Evolutionary conservation across 192 early-diverging fungal species (phyloP).

Genomic region (Mortierella alpina): DNA sequence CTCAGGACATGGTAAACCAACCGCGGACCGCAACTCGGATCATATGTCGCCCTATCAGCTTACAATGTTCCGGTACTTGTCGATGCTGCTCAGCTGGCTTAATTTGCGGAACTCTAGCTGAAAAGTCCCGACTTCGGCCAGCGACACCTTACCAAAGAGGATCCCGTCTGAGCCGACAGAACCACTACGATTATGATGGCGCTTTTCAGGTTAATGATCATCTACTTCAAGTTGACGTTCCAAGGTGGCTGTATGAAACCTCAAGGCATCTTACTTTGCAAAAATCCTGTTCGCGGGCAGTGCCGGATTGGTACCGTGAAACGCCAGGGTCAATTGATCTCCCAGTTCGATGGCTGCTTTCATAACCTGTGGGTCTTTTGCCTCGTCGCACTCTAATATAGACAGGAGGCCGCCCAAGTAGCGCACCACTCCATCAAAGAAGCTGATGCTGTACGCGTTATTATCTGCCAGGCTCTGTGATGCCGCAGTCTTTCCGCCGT

Average conservation of each 20-base stretch:
- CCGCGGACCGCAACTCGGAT: not conserved
- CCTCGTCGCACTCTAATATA: conserved; percentile 63
- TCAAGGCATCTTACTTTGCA: conserved; percentile 7
- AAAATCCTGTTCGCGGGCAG: conserved; percentile 59
- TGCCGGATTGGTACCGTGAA: conserved; percentile 61
- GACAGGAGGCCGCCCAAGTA: conserved; percentile 77
- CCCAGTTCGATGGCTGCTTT: conserved; percentile 67
- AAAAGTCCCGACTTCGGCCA: conserved; percentile 76
- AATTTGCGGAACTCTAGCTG: conserved; percentile 83
- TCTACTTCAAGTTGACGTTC: too few relatives aligned
- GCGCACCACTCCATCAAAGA: conserved; percentile 76
- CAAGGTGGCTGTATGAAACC: too few relatives aligned
- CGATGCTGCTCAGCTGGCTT: conserved; percentile 67
- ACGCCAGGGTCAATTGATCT: conserved; percentile 65
- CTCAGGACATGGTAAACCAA: not conserved
- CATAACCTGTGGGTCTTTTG: conserved; percentile 59
- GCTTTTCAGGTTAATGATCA: not conserved
- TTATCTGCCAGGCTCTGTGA: not conserved
- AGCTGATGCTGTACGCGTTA: conserved; percentile 21
- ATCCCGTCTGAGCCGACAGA: not conserved
- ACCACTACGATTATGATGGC: conserved; percentile 9
- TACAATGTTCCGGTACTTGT: conserved; percentile 67
- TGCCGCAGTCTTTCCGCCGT: not conserved
- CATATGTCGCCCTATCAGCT: conserved; percentile 9
- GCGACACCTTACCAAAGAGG: conserved; percentile 14